Percentiles rank a stretch among this genome's conserved stretches.
These are phyloP conservation scores for Casuarina equisetifolia DNA, from an alignment of 306 rosid genomes.

Conservation along the genomic window DNA sequence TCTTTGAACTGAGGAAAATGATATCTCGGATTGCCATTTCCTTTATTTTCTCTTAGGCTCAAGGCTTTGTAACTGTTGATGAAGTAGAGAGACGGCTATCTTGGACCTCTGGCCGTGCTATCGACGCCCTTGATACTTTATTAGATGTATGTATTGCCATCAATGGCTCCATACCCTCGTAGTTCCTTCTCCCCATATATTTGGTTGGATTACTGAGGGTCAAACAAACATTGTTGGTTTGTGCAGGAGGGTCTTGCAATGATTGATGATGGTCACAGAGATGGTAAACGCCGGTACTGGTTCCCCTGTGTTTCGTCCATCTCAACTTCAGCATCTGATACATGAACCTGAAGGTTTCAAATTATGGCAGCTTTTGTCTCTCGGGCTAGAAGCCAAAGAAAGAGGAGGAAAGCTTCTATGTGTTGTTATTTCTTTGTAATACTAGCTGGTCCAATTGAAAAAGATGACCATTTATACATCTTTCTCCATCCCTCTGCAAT, in stretches of 20 bases:
- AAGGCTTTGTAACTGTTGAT: constrained; percentile 80
- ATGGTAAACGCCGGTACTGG: constrained; percentile 82
- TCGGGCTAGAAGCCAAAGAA: neutral
- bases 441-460: neutral
- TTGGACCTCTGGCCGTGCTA: constrained; percentile 88
- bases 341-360: constrained; percentile 20
- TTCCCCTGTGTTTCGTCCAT: constrained; percentile 89
- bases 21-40: constrained; percentile 15
- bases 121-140: constrained; percentile 87
- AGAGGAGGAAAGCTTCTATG: neutral
- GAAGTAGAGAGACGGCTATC: constrained; percentile 83
- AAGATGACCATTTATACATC: neutral
- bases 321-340: constrained; percentile 52
- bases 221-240: constrained; percentile 13
- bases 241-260: constrained; percentile 95
- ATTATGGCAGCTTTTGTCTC: neutral
- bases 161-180: neutral
- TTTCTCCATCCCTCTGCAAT: neutral
- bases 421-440: neutral
- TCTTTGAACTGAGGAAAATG: neutral
- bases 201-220: constrained; percentile 12
- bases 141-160: constrained; percentile 59
- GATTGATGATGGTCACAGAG: constrained; percentile 98
- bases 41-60: constrained; percentile 50
- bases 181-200: neutral